Evolutionary conservation across 805 yeast species (phyloP), one percentile per base, ranked within the genome.

Genomic region (Saccharomycopsis babjevae): DNA sequence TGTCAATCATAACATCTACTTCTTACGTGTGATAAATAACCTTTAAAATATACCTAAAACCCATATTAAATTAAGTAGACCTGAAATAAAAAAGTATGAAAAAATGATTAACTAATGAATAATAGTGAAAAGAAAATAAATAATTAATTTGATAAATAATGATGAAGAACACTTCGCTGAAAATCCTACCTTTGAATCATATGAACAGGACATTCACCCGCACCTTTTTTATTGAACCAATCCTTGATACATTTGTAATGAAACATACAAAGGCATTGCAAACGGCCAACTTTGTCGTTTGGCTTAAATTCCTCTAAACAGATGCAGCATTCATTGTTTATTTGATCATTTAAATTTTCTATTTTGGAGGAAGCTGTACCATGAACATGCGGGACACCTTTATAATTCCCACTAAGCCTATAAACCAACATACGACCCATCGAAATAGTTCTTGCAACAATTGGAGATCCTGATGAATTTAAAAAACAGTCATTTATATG

Each of bases 261-360:
- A 72, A 90, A 94, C 40, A 92, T 89, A 70, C 99, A 94, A 15
- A 94, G 77, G 71, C 99, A 94, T 71, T 93, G 98, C 62, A 94
- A 73, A 50, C 99, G 76, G 0, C 96, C 98, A 18, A 94, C 93
- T 68, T 86, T 86, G 60, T 91, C 94, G 1, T 96, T 96, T 0
- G 92, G 89, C 56, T 75, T 73, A 70, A 92, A 83, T 20, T 89
- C 96, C 70, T 94, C 99, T 64, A 93, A 82, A 69, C 99, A 94
- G 28, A 94, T 93, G 16, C 90, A 93, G 71, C 99, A 94, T 71
- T 94, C 98, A 57, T 83, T 82, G 18, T 76, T 77, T 32, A 74
- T 69, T 8, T 67, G 69, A 16, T 64, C 60, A 18, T 36, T 32
- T 46, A 20, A 18, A 16, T 25, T 36, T 30, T 56, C 39, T 1